Evolutionary conservation across 805 yeast species (phyloP), one percentile per base, ranked within the genome.

Genomic region (Hanseniaspora nectarophila): DNA sequence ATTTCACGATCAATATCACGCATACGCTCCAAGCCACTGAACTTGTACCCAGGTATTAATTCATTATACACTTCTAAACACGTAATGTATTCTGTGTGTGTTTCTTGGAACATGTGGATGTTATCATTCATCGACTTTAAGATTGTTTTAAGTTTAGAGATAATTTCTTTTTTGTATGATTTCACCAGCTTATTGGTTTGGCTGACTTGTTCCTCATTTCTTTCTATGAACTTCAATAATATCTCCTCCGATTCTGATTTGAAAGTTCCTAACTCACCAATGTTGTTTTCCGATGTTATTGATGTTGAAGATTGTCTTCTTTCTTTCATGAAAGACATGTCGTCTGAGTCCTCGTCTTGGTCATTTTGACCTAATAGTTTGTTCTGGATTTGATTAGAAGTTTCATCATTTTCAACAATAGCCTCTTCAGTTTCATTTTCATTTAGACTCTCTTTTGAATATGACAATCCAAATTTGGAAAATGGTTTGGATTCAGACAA

Each of bases 401-500:
- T 15, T 18, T 21, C 26, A 1, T 38, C 38, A n/a, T 15, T 32
- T 18, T 26, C 33, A 2, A 5, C 51, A 4, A 31, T 26, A 13
- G 32, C 39, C 7, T 40, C 43, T 32, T 32, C 51, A 29, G 33
- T 12, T 10, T 42, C 33, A 15, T 9, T 20, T 26, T 39, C 31
- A 15, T 12, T 23, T 10, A 42, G 34, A 29, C 31, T 42, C 23
- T 42, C 45, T 15, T 42, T 42, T 16, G 45, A 42, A 21, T 26
- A 28, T 26, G 45, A 42, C 5, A 42, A 10, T 4, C 45, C 45
- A 42, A 42, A 29, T 20, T 29, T 42, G 1, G 34, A 42, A 28
- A 42, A 42, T 9, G 45, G 33, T 20, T 42, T 42, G 23, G 35
- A 42, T 42, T 42, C 53, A 9, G 50, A 37, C 2, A 67, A 13